Evolutionary conservation across 2,329 filamentous ascomycete species (phyloP).

Genomic region (Exutisphaerella laricina): DNA sequence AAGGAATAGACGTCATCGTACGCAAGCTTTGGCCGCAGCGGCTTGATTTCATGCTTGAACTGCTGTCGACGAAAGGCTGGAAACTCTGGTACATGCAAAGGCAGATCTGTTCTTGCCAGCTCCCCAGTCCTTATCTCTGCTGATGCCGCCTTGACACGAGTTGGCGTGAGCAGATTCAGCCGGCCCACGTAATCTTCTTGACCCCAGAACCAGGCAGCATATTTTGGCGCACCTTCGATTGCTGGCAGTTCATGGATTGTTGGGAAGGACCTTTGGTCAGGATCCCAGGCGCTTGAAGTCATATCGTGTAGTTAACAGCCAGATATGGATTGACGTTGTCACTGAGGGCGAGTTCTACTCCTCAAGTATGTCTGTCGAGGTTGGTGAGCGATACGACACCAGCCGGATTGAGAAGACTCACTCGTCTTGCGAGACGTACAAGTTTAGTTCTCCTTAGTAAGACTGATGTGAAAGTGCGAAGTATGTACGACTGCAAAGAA

Average conservation of each 20-base stretch:
- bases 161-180: conserved; percentile 53
- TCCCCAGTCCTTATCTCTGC: conserved; percentile 53
- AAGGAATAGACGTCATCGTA: conserved; percentile 42
- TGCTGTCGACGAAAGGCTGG: conserved; percentile 49
- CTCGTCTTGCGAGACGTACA: too few species aligned
- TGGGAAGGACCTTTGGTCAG: conserved; percentile 49
- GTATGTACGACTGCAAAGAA: too few species aligned
- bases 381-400: too few species aligned
- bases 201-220: conserved; percentile 58
- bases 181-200: conserved; percentile 51
- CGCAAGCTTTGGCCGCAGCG: conserved; percentile 30
- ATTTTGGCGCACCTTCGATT: conserved; percentile 49
- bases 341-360: background rate
- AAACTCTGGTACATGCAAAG: conserved; percentile 47
- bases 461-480: too few species aligned
- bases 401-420: too few species aligned
- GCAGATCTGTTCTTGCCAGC: conserved; percentile 52
- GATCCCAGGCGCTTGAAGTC: conserved; percentile 34
- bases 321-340: too few species aligned
- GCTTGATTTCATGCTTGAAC: conserved; percentile 53
- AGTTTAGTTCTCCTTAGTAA: too few species aligned
- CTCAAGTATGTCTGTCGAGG: too few species aligned
- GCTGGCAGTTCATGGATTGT: conserved; percentile 48
- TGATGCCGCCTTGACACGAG: conserved; percentile 49
- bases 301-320: too few species aligned